Evolutionary conservation across 1,139 yeast genomes (phyloP).

Genomic region (Pichia sp.): DNA sequence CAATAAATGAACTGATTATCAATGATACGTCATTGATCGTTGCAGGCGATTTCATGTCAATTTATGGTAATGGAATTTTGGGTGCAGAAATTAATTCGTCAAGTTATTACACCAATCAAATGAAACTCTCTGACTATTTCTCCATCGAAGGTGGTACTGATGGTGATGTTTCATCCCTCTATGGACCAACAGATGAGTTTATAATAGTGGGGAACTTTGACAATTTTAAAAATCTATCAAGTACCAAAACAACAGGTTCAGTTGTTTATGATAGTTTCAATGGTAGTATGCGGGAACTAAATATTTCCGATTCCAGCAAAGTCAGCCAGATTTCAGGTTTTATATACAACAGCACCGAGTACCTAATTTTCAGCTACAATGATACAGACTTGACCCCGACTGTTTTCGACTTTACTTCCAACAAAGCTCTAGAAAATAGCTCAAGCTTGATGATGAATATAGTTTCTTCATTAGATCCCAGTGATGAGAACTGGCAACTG

Average conservation of each 20-base stretch:
- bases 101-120: conserved; percentile 14
- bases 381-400: conserved; percentile 22
- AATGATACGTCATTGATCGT: conserved; percentile 35
- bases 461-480: conserved; percentile 34
- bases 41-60: conserved; percentile 51
- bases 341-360: conserved; percentile 37
- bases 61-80: conserved; percentile 36
- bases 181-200: conserved; percentile 28
- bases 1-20: conserved; percentile 35
- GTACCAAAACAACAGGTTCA: conserved; percentile 5
- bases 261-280: conserved; percentile 8
- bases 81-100: conserved; percentile 25
- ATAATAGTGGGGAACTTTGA: conserved; percentile 39
- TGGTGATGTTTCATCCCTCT: conserved; percentile 32
- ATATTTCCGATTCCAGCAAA: conserved; percentile 41
- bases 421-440: conserved; percentile 34
- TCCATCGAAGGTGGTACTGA: conserved; percentile 38
- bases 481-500: conserved; percentile 10
- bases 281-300: conserved; percentile 29
- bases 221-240: conserved; percentile 24
- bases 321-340: conserved; percentile 32
- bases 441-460: conserved; percentile 28
- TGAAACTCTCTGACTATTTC: conserved; percentile 18
- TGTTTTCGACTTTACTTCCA: conserved; percentile 42
- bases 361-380: conserved; percentile 37